Evolutionary conservation across 2,329 filamentous ascomycete species (phyloP).

Genomic region (Exophiala bonariae): DNA sequence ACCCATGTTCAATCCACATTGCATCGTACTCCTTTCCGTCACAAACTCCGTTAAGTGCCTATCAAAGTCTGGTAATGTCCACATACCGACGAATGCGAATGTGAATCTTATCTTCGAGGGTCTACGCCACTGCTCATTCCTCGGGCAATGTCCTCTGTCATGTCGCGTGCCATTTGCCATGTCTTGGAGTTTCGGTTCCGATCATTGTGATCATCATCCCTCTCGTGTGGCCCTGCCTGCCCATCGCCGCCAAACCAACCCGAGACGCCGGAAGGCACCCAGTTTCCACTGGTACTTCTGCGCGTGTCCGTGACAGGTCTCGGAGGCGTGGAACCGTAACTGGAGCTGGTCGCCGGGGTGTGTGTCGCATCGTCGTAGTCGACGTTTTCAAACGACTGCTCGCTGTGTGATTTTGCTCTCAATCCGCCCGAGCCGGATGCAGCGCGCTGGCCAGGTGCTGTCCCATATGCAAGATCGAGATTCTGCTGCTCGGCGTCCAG

Average conservation of each 20-base stretch:
- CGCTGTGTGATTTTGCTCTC: constrained; percentile 70
- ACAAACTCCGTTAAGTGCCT: too few relatives aligned
- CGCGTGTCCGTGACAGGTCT: constrained; percentile 11
- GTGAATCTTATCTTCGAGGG: background rate
- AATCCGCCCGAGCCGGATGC: constrained; percentile 22
- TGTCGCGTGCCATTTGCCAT: constrained; percentile 25
- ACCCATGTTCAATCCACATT: too few relatives aligned
- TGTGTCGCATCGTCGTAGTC: constrained; percentile 70
- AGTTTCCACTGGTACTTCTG: constrained; percentile 24
- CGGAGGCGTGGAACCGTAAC: constrained; percentile 7
- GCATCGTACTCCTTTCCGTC: too few relatives aligned
- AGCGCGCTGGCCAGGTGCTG: constrained; percentile 28
- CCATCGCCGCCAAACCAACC: constrained; percentile 22
- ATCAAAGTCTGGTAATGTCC: background rate
- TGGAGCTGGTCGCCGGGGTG: constrained; percentile 13
- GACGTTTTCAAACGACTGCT: constrained; percentile 86
- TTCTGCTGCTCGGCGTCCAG: constrained; percentile 76
- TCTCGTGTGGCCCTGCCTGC: background rate
- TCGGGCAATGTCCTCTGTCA: constrained; percentile 24
- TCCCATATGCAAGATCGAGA: constrained; percentile 49
- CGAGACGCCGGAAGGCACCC: constrained; percentile 21
- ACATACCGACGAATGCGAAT: background rate
- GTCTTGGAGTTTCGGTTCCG: constrained; percentile 16
- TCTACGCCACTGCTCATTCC: constrained; percentile 21
- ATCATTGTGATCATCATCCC: constrained; percentile 8